Evolutionary conservation across 352 stramenopile genomes (phyloP), one percentile per base, ranked within the genome.

Genomic region (Globisporangium parvum): DNA sequence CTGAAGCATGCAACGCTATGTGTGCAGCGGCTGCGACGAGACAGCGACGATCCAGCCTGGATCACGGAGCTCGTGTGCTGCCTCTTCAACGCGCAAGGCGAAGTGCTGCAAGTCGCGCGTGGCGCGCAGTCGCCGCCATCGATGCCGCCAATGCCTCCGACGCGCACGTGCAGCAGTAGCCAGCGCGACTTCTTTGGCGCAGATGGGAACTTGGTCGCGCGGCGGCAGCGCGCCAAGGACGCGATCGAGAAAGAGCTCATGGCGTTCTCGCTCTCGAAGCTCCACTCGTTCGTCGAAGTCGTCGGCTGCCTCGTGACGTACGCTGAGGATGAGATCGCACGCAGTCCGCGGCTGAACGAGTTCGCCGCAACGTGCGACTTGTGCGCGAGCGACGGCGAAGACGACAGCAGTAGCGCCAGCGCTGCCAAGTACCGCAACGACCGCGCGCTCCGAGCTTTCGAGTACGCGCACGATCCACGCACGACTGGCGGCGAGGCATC

Each of bases 61-160:
- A 64, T 80, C 59, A 64, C 73, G 6, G 75, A 85, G 60, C 47
- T 80, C 24, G 68, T 70, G 4, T 75, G 75, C 39, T 62, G 80
- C 24, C 63, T 82, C 35, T 82, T 85, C 45, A 79, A 82, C 31
- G 70, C 71, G n/a, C 75, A 85, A 68, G 75, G 75, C 18, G 66
- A 75, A 10, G 61, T 82, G 12, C 57, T 85, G 53, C 71, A 81
- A 48, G 59, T 80, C 23, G 49, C 67, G 12, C 74, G 74, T 17
- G 66, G 70, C 17, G 35, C 54, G 14, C 33, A 14, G 10, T 20
- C 21, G 17, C 40, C 26, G 10, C 8, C 46, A 51, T 15, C 63
- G 11, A 37, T 37, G 31, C 31, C 44, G 28, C 21, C 47, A 49
- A n/a, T 24, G 42, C 51, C 61, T 15, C 28, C 40, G 24, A 8